phyloP scores from a whole-genome alignment of 257 asterid species.

The Voacanga thouarsii region DNA sequence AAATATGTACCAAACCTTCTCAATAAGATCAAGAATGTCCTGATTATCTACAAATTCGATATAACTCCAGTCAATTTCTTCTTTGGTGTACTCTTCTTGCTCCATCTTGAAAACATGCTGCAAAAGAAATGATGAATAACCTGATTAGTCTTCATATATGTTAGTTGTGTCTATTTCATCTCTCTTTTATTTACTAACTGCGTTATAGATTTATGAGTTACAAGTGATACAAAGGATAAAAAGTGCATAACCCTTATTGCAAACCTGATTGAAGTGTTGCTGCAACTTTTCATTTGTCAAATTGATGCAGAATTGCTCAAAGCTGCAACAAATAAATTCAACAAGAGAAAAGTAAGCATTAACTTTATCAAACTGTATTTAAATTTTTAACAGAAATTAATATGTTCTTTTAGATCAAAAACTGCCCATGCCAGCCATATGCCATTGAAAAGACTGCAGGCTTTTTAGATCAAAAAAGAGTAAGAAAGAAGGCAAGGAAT shows the following conservation, averaged over 20 bases:
- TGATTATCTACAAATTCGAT: conserved; percentile 84
- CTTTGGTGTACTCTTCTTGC: conserved; percentile 90
- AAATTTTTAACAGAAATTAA: neutral
- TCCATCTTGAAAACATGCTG: conserved; percentile 98
- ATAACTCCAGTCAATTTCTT: conserved; percentile 94
- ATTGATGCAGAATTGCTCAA: conserved; percentile 94
- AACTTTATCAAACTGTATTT: neutral
- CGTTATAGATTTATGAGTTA: conserved; percentile 4
- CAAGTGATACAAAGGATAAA: conserved; percentile 7
- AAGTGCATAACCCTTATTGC: conserved; percentile 1
- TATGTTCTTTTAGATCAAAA: neutral
- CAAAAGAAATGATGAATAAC: conserved; percentile 10
- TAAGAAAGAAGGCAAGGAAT: neutral
- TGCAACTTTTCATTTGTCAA: conserved; percentile 95
- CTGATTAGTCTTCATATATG: conserved; percentile 8
- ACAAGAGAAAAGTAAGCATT: neutral
- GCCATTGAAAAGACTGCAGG: neutral
- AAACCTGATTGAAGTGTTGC: conserved; percentile 96
- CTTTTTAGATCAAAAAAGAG: neutral
- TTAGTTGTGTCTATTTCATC: neutral
- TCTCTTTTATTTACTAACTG: neutral
- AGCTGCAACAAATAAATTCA: conserved; percentile 50
- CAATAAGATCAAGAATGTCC: conserved; percentile 91
- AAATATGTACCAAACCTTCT: conserved; percentile 50
- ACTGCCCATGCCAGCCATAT: neutral